A percentile compares a stretch with the other conserved stretches of the same genome.
Evolutionary conservation across 371 early-diverging fungal species (phyloP).

Genomic region (Haplosporangium sp.): DNA sequence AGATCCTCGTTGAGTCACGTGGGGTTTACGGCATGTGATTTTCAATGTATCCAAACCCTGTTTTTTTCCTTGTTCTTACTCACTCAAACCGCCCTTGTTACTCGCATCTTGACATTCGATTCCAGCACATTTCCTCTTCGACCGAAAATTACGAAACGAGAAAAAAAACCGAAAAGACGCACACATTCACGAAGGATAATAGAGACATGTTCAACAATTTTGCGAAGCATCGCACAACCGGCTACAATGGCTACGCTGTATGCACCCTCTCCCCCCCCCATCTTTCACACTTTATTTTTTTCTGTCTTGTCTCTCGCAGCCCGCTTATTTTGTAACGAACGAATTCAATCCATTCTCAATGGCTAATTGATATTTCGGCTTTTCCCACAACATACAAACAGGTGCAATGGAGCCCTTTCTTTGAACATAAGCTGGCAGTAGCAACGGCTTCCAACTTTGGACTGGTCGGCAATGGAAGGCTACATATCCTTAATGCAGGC

Average conservation of each 20-base stretch:
- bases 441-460: slow-evolving; percentile 96
- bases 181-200: not conserved
- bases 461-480: slow-evolving; percentile 93
- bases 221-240: slow-evolving; percentile 68
- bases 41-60: no score
- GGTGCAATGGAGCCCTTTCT: slow-evolving; percentile 94
- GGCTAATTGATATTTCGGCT: no score
- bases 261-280: slow-evolving; percentile 4
- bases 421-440: slow-evolving; percentile 87
- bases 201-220: slow-evolving; percentile 52
- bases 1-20: no score
- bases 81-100: no score
- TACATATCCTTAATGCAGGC: slow-evolving; percentile 74
- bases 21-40: no score
- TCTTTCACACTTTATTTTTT: not conserved
- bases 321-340: not conserved
- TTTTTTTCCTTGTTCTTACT: no score
- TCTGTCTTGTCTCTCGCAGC: not conserved
- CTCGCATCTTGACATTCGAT: no score
- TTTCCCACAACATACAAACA: slow-evolving; percentile 21
- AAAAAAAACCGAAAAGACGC: not conserved
- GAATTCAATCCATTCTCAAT: no score
- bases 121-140: no score
- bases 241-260: slow-evolving; percentile 76
- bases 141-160: no score